Base-by-base conservation (phyloP, 176 grass and related monocot species). In the Triticum dicoccoides region DNA sequence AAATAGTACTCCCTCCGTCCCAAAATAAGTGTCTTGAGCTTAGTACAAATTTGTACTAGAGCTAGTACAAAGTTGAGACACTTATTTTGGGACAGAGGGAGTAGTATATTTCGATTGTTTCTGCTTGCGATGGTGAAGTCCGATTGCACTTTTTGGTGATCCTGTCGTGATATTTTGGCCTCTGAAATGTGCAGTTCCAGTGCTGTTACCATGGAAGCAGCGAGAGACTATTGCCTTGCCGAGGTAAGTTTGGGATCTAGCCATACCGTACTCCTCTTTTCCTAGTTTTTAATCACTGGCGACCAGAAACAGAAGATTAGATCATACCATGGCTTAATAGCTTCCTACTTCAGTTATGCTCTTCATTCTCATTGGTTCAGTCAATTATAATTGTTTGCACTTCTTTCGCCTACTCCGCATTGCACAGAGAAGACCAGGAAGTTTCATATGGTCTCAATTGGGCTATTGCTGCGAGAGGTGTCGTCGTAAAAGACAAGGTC, bases 401-500 rank as follows among this genome's bases (percentile, higher is more conserved):
- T 3, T 30, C 1, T 87, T 67, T 84, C 32, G 76, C 34, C 15
- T 68, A 79, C 15, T 11, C 4, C 45, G 82, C 84, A 13, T 81
- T 88, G 88, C 83, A 88, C 90, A 95, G 88, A 69, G 82, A 96
- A 91, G 90, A 65, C 47, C 88, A 62, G 69, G 90, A 81, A 82
- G 82, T 84, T 82, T 88, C 91, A 69, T 95, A 80, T 62, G 91
- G 96, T 38, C 85, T 98, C 23, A 92, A 92, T 34, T 92, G 84
- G 89, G 88, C 93, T 62, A 82, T 98, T 76, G 93, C 96, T 63
- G 65, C 79, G 49, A 95, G 84, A 76, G 93, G 96, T 42, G 84
- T 95, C 25, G 71, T 92, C 69, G 88, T 91, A 42, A 95, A 92
- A 85, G 93, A 94, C 78, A 95, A 90, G 42, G 80, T 86, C 39